Percentiles rank a stretch among this genome's conserved stretches.
Conservation (phyloP, 176 grass and related monocot species). For the Aegilops tauschii region DNA sequence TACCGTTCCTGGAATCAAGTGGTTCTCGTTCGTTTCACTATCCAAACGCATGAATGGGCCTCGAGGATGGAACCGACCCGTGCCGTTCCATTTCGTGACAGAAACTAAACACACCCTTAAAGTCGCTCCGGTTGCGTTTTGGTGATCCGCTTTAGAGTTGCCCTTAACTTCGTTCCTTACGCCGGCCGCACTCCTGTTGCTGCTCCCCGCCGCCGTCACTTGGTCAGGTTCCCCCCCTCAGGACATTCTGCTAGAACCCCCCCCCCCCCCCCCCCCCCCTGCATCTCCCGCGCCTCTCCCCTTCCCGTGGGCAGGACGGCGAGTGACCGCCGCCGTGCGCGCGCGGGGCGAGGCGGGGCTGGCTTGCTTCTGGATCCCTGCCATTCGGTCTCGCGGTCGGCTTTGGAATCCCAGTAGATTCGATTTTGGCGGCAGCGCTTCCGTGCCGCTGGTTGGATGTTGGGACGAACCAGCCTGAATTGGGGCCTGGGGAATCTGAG, state of each 20-base stretch:
- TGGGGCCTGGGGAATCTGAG: background rate
- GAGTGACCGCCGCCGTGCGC: background rate
- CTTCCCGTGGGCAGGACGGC: background rate
- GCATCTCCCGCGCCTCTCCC: background rate
- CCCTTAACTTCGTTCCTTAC: too few species aligned
- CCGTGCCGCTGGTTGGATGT: background rate
- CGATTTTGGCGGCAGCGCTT: background rate
- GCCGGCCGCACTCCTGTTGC: too few species aligned
- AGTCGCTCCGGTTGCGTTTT: too few species aligned
- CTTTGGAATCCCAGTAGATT: background rate
- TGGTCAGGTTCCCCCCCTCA: background rate
- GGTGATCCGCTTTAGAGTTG: too few species aligned
- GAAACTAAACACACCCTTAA: too few species aligned
- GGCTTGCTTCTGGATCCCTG: conserved; percentile 1
- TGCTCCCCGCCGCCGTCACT: background rate
- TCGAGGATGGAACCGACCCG: too few species aligned
- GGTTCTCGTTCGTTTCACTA: too few species aligned
- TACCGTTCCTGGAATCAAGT: too few species aligned
- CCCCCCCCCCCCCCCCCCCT: too few species aligned
- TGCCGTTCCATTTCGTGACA: too few species aligned
- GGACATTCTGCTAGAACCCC: background rate
- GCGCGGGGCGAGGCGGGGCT: background rate
- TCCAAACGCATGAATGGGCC: too few species aligned
- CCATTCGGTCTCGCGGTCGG: background rate
- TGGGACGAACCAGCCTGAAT: background rate